Conservation (phyloP, 768 basidiomycete genomes). For the Rhodotorula babjevae region DNA sequence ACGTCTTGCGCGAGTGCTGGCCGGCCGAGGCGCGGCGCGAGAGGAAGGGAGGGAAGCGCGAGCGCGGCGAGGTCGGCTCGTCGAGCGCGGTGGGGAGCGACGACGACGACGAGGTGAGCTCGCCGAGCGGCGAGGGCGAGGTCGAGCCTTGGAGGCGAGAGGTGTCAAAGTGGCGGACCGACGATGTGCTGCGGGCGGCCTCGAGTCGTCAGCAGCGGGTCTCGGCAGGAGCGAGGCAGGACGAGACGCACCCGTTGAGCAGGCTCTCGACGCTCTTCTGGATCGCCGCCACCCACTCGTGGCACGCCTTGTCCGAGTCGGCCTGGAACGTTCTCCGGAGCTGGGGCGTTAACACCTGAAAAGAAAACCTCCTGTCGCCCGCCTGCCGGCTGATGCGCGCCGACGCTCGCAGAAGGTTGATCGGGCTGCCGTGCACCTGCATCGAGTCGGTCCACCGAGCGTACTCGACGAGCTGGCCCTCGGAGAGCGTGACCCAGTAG, state of each 20-base stretch:
- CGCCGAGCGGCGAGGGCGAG: background rate
- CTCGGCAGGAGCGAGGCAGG: no score
- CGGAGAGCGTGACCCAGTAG: constrained; percentile 35
- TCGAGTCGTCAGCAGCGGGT: background rate
- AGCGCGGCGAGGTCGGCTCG: constrained; percentile 14
- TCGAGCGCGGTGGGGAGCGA: background rate
- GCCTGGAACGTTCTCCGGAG: constrained; percentile 37
- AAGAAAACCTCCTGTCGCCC: constrained; percentile 24
- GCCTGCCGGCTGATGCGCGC: constrained; percentile 26
- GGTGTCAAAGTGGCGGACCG: constrained; percentile 38
- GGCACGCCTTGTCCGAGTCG: constrained; percentile 23
- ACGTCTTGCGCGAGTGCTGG: constrained; percentile 6
- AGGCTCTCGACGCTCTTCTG: constrained; percentile 35
- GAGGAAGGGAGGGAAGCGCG: constrained; percentile 25
- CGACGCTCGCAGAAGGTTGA: constrained; percentile 38
- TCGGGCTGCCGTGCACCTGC: constrained; percentile 33
- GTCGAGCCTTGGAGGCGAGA: constrained; percentile 5
- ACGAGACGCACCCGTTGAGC: constrained; percentile 35
- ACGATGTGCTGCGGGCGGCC: constrained; percentile 21
- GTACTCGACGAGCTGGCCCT: constrained; percentile 39
- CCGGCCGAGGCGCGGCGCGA: constrained; percentile 26
- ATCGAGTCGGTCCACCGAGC: constrained; percentile 27
- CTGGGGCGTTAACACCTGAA: constrained; percentile 40
- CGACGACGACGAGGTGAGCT: constrained; percentile 7
- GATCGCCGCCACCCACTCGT: constrained; percentile 35